phyloP scores from a whole-genome alignment of 345 rosid species.

The Draba incana region DNA sequence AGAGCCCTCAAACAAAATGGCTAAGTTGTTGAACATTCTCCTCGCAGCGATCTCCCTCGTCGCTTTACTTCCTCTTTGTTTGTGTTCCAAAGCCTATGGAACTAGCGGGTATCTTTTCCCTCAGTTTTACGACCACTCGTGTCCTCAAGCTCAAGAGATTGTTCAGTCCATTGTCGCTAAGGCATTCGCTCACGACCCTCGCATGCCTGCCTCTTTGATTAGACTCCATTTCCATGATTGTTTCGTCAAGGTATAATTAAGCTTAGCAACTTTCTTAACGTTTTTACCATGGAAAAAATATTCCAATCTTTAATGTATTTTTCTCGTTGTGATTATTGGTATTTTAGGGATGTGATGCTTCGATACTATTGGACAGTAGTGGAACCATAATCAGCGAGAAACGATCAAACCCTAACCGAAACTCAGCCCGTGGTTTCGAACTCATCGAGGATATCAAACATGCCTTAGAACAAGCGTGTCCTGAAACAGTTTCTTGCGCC shows the following conservation, averaged over 20 bases:
- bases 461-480: conserved; percentile 78
- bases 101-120: conserved; percentile 55
- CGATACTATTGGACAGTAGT: conserved; percentile 67
- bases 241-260: conserved; percentile 60
- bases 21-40: conserved; percentile 40
- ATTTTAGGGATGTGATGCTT: conserved; percentile 83
- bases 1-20: conserved; percentile 38
- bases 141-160: conserved; percentile 64
- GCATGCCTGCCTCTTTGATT: conserved; percentile 80
- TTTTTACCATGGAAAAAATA: background rate
- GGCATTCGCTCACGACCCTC: conserved; percentile 57
- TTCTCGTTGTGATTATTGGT: background rate
- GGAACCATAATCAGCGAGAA: conserved; percentile 69
- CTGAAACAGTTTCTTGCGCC: conserved; percentile 81
- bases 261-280: background rate
- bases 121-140: conserved; percentile 67
- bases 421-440: conserved; percentile 85
- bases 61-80: conserved; percentile 54
- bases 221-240: conserved; percentile 87
- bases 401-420: conserved; percentile 67
- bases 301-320: background rate
- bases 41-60: conserved; percentile 41
- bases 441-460: conserved; percentile 76
- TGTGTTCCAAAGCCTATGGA: conserved; percentile 44
- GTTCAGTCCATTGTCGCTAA: conserved; percentile 58